These are phyloP conservation scores for Penicillium aurantiogriseum DNA, from an alignment of 2,329 filamentous ascomycete species.

Conservation along the genomic window DNA sequence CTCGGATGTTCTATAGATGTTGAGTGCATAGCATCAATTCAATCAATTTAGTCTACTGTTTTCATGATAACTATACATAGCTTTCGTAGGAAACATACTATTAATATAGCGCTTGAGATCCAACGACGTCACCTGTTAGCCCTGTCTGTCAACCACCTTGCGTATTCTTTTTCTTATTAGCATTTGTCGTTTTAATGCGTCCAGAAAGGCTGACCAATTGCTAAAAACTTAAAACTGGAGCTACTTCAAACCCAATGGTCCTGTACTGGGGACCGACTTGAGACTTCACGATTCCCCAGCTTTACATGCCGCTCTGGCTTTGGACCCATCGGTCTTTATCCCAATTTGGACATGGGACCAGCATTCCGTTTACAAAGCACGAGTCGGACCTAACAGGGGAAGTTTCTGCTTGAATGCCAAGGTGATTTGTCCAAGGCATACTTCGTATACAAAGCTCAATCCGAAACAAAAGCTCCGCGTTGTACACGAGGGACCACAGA, in stretches of 20 bases:
- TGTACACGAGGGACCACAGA: neutral
- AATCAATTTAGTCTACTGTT: neutral
- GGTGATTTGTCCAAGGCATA: neutral
- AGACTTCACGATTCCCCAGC: neutral
- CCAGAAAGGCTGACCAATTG: neutral
- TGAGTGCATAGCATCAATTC: neutral
- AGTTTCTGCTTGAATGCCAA: neutral
- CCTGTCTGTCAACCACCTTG: neutral
- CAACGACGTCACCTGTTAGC: neutral
- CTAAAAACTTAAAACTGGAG: neutral
- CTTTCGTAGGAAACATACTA: neutral
- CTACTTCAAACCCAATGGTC: neutral
- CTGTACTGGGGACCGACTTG: neutral
- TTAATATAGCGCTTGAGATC: conserved; percentile 37
- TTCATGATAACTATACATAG: neutral
- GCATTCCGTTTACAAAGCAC: neutral
- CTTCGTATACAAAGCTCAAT: neutral
- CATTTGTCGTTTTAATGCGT: neutral
- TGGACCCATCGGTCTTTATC: neutral
- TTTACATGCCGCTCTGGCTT: neutral
- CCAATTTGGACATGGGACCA: neutral
- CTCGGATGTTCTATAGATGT: neutral
- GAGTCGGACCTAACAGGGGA: neutral
- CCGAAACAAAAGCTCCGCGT: neutral
- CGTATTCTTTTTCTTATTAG: neutral